Evolutionary conservation across 805 yeast genomes (phyloP), one percentile per base, ranked within the genome.

Genomic region (Hanseniaspora meyeri): DNA sequence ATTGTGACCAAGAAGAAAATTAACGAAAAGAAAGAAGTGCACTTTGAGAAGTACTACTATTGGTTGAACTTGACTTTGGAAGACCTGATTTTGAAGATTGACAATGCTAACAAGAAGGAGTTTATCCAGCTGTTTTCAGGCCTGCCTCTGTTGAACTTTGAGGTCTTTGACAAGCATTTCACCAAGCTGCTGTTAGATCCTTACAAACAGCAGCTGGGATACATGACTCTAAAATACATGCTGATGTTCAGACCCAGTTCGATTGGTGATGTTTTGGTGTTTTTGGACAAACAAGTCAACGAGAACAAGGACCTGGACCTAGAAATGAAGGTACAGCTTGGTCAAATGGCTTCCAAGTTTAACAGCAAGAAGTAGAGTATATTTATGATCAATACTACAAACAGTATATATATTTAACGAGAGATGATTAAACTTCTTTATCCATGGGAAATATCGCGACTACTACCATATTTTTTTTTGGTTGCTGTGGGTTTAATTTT

Each of bases 171-270:
- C 37, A 77, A 72, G 0, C 76, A 88, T 60, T 81, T 93, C 1
- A 69, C 71, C 20, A 81, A 82, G 57, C 70, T 93, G 16, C 85
- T 96, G 65, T 72, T 79, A 47, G 97, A 93, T 66, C 97, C 97
- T 0, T 84, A 80, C 24, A 78, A 97, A 68, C 74, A 81, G 24
- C 77, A 82, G 52, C 71, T 91, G 27, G 98, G 97, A 0, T 81
- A 87, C 62, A 83, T 87, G 62, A 81, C 95, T 1, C 70, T 95
- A 57, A 87, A 86, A 61, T 87, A 84, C 64, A 70, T 93, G 59
- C 79, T 90, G 55, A 85, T 88, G 91, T 86, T 87, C 68, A 78
- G 95, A 63, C 96, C 96, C 0, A 97, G 97, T 0, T 87, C 80
- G 32, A 79, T 82, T 59, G 60, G 61, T 5, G 57, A 60, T 46